A percentile compares a stretch with the other conserved stretches of the same genome.
These are phyloP conservation scores for Ceratobasidium papillatum DNA, from an alignment of 1,284 basidiomycete genomes.

Conservation along the genomic window DNA sequence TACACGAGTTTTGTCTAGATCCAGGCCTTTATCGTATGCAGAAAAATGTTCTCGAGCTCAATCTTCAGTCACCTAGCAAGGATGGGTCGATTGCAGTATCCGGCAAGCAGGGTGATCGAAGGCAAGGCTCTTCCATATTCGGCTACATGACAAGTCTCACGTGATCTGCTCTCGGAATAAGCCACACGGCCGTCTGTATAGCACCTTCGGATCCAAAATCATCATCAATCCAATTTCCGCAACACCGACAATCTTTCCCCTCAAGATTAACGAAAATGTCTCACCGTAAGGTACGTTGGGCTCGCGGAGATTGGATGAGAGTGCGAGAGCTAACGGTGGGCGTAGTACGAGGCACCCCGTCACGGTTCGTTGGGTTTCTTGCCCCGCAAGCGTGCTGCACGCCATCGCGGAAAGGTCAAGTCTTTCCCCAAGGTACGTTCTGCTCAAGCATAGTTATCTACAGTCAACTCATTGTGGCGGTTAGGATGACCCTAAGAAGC, in stretches of 20 bases:
- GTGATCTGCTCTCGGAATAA: background rate
- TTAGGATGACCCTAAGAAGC: slow-evolving; percentile 99
- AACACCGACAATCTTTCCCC: slow-evolving; percentile 1
- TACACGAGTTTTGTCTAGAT: background rate
- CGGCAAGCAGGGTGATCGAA: background rate
- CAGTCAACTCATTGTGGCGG: slow-evolving; percentile 40
- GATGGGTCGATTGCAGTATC: too few relatives aligned
- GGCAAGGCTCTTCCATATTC: background rate
- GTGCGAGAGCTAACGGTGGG: background rate
- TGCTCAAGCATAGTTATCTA: slow-evolving; percentile 25
- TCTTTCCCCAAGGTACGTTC: slow-evolving; percentile 88
- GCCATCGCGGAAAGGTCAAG: slow-evolving; percentile 98
- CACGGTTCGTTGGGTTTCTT: slow-evolving; percentile 94
- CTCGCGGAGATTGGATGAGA: background rate
- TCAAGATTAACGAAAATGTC: slow-evolving; percentile 34
- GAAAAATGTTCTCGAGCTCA: too few relatives aligned
- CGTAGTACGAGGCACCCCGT: slow-evolving; percentile 92
- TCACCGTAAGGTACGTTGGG: slow-evolving; percentile 34
- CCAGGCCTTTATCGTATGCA: background rate
- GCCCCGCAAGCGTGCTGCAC: slow-evolving; percentile 92
- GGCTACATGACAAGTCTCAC: background rate
- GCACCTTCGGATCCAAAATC: too few relatives aligned
- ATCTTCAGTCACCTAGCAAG: too few relatives aligned
- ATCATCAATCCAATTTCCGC: slow-evolving; percentile 7
- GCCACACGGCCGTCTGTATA: too few relatives aligned